These are phyloP conservation scores for Dendrostoma leiphaemia DNA, from an alignment of 2,329 filamentous ascomycete genomes.

Conservation along the genomic window DNA sequence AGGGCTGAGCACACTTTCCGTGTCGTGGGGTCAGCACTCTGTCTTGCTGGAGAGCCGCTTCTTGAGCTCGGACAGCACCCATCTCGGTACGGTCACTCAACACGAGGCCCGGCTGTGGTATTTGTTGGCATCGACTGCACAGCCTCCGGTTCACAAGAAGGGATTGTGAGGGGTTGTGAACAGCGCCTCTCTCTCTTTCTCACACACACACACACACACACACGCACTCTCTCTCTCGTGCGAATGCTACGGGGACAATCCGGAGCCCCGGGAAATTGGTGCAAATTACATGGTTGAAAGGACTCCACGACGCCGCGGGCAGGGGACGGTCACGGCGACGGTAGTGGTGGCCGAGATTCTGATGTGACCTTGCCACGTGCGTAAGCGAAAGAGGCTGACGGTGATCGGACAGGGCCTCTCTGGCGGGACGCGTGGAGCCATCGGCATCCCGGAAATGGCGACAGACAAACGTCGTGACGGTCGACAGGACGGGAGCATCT, in stretches of 20 bases:
- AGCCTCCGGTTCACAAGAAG: no score
- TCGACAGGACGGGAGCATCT: no score
- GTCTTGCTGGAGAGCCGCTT: neutral
- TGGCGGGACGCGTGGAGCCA: neutral
- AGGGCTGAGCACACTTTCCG: neutral
- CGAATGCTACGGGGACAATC: neutral
- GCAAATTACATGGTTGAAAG: neutral
- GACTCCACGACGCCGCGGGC: conserved; percentile 1
- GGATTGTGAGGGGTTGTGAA: no score
- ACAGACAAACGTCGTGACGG: neutral
- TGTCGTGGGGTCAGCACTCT: neutral
- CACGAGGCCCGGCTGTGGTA: neutral
- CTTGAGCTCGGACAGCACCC: neutral
- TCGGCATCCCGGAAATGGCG: neutral
- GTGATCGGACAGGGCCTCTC: neutral
- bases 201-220: no score
- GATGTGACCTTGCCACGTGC: conserved; percentile 19
- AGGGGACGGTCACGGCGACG: neutral
- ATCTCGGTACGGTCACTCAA: neutral
- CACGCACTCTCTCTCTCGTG: no score
- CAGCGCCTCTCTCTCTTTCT: no score
- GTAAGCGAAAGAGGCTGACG: conserved; percentile 17
- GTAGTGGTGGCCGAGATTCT: conserved; percentile 11
- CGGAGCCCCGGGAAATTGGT: conserved; percentile 4
- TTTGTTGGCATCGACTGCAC: no score